phyloP scores from a whole-genome alignment of 2,329 filamentous ascomycete species.

The Fusarium incarnatum region DNA sequence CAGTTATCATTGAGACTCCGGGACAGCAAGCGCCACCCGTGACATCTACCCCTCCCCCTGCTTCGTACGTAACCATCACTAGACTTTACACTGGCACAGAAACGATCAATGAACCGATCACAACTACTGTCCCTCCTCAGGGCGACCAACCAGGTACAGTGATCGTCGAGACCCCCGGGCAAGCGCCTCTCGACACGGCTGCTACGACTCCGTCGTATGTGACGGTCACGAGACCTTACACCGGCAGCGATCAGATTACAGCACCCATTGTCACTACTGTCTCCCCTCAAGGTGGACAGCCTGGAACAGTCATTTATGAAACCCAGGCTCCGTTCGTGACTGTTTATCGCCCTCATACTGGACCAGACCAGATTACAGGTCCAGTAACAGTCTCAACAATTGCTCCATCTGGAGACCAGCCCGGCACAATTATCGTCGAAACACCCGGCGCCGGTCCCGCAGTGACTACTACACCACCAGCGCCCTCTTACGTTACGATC shows the following conservation, averaged over 20 bases:
- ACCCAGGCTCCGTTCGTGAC: slow-evolving; percentile 20
- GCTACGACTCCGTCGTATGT: slow-evolving; percentile 13
- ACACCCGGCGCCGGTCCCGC: slow-evolving; percentile 10
- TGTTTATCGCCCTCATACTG: slow-evolving; percentile 12
- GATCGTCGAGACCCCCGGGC: slow-evolving; percentile 21
- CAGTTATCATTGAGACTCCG: slow-evolving; percentile 34
- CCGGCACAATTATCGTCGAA: slow-evolving; percentile 25
- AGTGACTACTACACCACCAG: slow-evolving; percentile 23
- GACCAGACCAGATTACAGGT: slow-evolving; percentile 17
- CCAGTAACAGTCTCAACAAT: slow-evolving; percentile 29
- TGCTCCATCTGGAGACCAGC: slow-evolving; percentile 14
- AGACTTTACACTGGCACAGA: slow-evolving; percentile 21
- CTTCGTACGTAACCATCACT: slow-evolving; percentile 27
- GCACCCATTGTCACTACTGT: slow-evolving; percentile 15
- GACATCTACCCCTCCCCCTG: slow-evolving; percentile 9
- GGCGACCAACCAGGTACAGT: slow-evolving; percentile 29
- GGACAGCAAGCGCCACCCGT: slow-evolving; percentile 25
- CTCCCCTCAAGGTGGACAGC: slow-evolving; percentile 13
- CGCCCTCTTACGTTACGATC: slow-evolving; percentile 23
- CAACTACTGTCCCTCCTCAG: slow-evolving; percentile 18
- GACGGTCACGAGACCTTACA: slow-evolving; percentile 17
- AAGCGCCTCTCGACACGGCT: background rate
- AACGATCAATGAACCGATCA: slow-evolving; percentile 11
- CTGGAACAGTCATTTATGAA: slow-evolving; percentile 29
- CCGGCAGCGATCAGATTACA: slow-evolving; percentile 15